A percentile compares a stretch with the other conserved stretches of the same genome.
These are phyloP conservation scores for Phoma herbarum DNA, from an alignment of 2,329 filamentous ascomycete species.

Conservation along the genomic window DNA sequence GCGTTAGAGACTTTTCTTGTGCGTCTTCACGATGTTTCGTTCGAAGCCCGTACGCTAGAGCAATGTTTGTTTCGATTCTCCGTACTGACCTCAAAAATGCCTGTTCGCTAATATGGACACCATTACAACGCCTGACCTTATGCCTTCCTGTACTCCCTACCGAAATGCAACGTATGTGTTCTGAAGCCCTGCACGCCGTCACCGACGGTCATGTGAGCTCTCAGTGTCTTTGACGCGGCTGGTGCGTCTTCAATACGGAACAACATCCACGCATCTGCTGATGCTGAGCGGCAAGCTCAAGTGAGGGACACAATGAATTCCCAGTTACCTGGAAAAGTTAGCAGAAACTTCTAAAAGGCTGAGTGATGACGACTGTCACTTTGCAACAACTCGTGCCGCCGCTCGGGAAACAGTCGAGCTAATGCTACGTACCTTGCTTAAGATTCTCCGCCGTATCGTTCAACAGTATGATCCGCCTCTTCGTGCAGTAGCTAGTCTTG, in stretches of 20 bases:
- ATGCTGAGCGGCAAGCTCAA: conserved; percentile 16
- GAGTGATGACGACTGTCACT: neutral
- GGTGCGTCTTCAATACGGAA: neutral
- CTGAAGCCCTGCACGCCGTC: neutral
- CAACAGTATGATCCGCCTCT: conserved; percentile 85
- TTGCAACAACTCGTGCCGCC: neutral
- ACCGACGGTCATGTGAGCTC: neutral
- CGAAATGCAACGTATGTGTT: conserved; percentile 22
- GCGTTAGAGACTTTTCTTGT: neutral
- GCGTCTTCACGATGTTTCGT: neutral
- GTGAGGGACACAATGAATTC: conserved; percentile 43
- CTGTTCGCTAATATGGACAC: conserved; percentile 27
- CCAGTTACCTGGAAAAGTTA: conserved; percentile 40
- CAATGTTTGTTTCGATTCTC: conserved; percentile 15
- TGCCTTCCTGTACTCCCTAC: conserved; percentile 21
- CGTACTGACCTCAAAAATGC: conserved; percentile 17
- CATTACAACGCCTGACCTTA: conserved; percentile 26
- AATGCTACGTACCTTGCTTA: conserved; percentile 73
- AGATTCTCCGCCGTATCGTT: conserved; percentile 94
- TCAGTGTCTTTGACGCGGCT: neutral
- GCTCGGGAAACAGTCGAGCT: neutral
- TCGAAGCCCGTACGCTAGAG: neutral
- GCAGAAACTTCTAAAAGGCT: neutral
- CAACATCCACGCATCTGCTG: neutral
- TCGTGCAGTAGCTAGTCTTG: conserved; percentile 97